phyloP scores from a whole-genome alignment of 2,329 filamentous ascomycete species.

The Blastomyces percursus region DNA sequence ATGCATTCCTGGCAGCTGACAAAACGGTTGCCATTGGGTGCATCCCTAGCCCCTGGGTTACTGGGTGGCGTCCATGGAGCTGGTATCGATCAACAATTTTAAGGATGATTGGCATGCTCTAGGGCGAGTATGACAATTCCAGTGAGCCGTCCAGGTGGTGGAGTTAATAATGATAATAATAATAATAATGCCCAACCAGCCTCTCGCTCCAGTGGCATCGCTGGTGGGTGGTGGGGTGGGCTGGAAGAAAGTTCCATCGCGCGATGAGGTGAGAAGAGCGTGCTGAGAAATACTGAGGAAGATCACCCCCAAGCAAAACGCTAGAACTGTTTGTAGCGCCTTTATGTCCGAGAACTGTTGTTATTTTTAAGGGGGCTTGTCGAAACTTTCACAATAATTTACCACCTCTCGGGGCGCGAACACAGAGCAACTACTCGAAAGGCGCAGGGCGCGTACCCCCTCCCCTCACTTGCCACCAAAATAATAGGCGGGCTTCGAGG shows the following conservation, averaged over 20 bases:
- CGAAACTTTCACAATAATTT: neutral
- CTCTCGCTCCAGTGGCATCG: neutral
- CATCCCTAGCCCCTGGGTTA: neutral
- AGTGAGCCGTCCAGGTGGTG: neutral
- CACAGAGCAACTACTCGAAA: neutral
- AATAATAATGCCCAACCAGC: neutral
- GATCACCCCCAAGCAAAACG: neutral
- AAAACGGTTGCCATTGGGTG: neutral
- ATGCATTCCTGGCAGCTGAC: too few species aligned
- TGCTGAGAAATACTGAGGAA: conserved; percentile 3
- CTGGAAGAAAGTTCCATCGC: neutral
- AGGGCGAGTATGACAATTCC: neutral
- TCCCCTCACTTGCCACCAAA: neutral
- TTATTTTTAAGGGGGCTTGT: neutral
- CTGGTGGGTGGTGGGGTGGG: neutral
- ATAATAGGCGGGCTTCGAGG: neutral
- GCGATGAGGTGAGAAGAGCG: neutral
- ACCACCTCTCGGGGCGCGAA: neutral
- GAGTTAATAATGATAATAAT: too few species aligned
- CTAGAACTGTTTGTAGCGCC: neutral
- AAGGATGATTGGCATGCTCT: neutral
- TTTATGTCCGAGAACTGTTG: neutral
- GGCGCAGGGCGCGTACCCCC: neutral
- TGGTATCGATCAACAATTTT: neutral
- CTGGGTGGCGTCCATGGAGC: neutral